These are phyloP conservation scores for Zopfochytrium polystomum DNA, from an alignment of 371 early-diverging fungal genomes.

Conservation along the genomic window DNA sequence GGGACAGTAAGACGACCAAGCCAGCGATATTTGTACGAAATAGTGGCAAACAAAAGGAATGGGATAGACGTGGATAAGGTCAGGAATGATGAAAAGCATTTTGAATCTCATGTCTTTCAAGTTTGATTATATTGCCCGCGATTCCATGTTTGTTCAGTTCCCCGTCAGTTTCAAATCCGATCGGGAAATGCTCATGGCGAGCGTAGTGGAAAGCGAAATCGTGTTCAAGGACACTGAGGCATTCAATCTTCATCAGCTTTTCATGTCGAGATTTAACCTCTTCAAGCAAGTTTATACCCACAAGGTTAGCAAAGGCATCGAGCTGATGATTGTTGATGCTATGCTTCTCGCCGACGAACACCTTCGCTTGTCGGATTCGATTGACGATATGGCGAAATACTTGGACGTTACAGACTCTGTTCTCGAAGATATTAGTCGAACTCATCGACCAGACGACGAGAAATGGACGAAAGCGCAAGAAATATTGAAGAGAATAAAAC, in stretches of 20 bases:
- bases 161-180: slow-evolving; percentile 76
- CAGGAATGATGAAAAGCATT: not conserved
- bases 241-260: slow-evolving; percentile 65
- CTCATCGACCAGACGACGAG: not conserved
- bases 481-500: slow-evolving; percentile 8
- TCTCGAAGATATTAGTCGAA: slow-evolving; percentile 71
- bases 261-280: slow-evolving; percentile 85
- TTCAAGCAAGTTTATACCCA: slow-evolving; percentile 41
- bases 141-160: slow-evolving; percentile 82
- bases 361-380: slow-evolving; percentile 67
- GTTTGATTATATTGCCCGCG: slow-evolving; percentile 92
- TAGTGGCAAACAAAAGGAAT: slow-evolving; percentile 92
- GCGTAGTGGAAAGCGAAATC: slow-evolving; percentile 85
- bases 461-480: not conserved
- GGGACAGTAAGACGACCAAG: slow-evolving; percentile 23
- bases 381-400: slow-evolving; percentile 69
- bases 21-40: slow-evolving; percentile 80
- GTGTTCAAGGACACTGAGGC: slow-evolving; percentile 68
- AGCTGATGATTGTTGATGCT: slow-evolving; percentile 87
- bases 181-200: slow-evolving; percentile 73
- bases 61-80: slow-evolving; percentile 93
- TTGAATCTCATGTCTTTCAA: not conserved
- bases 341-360: slow-evolving; percentile 75
- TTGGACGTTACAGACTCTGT: slow-evolving; percentile 81
- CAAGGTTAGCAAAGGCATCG: slow-evolving; percentile 45